A percentile compares a stretch with the other conserved stretches of the same genome.
phyloP scores from a whole-genome alignment of 2,329 filamentous ascomycete species.

The Fusarium azukiicola region DNA sequence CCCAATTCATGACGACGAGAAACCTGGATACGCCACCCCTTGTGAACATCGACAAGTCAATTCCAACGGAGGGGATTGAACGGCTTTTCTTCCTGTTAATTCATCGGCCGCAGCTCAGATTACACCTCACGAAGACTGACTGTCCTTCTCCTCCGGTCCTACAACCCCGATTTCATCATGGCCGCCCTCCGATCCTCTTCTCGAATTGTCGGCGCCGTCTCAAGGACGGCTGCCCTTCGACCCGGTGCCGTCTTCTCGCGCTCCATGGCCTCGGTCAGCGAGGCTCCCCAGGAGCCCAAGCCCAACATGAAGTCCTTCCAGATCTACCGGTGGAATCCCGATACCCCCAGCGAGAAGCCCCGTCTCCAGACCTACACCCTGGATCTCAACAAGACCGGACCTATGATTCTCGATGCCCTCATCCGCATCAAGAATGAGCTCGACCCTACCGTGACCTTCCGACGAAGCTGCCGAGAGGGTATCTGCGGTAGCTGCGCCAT shows the following conservation, averaged over 20 bases:
- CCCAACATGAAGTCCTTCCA: conserved; percentile 95
- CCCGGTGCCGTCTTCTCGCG: conserved; percentile 69
- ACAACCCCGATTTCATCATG: conserved; percentile 67
- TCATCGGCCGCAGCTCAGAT: conserved; percentile 46
- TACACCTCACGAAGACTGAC: conserved; percentile 50
- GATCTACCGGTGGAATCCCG: conserved; percentile 99
- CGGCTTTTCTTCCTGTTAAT: conserved; percentile 54
- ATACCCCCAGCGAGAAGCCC: conserved; percentile 95
- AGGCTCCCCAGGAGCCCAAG: conserved; percentile 81
- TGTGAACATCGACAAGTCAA: conserved; percentile 48
- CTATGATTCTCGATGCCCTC: conserved; percentile 98
- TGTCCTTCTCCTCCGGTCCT: conserved; percentile 53
- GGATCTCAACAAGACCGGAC: conserved; percentile 99
- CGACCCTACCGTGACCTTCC: conserved; percentile 97
- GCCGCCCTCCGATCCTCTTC: conserved; percentile 81
- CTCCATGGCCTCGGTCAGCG: conserved; percentile 76
- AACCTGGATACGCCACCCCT: conserved; percentile 50
- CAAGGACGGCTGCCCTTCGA: conserved; percentile 64
- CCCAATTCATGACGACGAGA: conserved; percentile 55
- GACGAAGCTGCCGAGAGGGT: conserved; percentile 97
- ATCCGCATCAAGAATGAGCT: conserved; percentile 99
- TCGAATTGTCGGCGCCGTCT: conserved; percentile 72
- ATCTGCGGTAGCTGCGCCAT: conserved; percentile 99
- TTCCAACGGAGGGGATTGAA: conserved; percentile 54
- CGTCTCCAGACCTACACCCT: conserved; percentile 97